Conservation (phyloP, 176 grass and related monocot genomes). For the Stipa capillata region DNA sequence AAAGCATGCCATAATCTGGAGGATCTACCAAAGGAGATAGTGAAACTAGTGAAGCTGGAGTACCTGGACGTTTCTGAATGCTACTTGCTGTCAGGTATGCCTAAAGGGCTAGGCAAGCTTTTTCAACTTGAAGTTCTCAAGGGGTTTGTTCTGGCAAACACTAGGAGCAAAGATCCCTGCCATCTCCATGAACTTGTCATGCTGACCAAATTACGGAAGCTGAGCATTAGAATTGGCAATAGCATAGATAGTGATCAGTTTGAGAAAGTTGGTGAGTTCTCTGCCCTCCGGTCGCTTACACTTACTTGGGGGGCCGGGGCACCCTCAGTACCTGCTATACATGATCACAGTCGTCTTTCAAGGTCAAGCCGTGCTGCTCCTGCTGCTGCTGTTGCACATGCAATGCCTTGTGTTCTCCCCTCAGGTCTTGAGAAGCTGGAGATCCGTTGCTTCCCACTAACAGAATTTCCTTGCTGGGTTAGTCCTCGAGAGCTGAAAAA, state of each 20-base stretch:
- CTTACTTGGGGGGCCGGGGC: not conserved
- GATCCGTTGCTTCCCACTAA: not conserved
- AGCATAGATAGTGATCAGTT: not conserved
- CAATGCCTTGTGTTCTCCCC: not conserved
- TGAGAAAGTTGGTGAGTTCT: not conserved
- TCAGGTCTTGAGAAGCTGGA: conserved; percentile 14
- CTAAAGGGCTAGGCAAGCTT: not conserved
- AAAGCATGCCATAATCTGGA: conserved; percentile 14
- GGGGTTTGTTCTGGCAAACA: not conserved
- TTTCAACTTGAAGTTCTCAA: conserved; percentile 7
- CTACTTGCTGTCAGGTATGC: not conserved
- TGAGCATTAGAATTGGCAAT: conserved; percentile 2
- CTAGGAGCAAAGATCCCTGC: not conserved
- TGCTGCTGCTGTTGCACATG: not conserved
- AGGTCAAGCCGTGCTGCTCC: not conserved
- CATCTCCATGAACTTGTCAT: not conserved
- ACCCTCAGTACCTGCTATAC: not conserved
- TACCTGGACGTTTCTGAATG: conserved; percentile 8
- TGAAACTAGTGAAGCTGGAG: not conserved
- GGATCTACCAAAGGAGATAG: not conserved
- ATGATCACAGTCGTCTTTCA: not conserved
- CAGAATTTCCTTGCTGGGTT: not conserved
- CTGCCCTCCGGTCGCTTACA: not conserved
- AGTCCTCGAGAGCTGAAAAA: not conserved
- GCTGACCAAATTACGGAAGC: not conserved